Base-by-base conservation (phyloP, 2,329 filamentous ascomycete genomes). In the Lecanicillium sp. region DNA sequence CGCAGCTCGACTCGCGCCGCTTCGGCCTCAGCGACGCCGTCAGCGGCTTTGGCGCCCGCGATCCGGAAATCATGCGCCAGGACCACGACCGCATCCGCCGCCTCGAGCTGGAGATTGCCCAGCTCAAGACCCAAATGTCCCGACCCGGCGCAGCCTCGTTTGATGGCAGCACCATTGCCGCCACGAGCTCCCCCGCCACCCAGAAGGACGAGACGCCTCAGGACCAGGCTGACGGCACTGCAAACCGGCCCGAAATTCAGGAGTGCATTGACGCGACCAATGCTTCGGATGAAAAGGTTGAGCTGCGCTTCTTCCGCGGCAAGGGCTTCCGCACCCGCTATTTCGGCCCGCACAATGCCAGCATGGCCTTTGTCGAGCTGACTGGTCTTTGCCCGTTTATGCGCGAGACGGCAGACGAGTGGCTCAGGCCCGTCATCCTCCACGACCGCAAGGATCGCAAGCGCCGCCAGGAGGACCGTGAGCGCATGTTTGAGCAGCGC, bases 401-500 rank as follows among this genome's bases (percentile, higher is more conserved):
- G 75, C 72, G 69, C 46, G 74, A 79, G 58, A 78, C 74, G 1
- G 73, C 74, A 9, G 72, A 77, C 38, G 72, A 78, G 52, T 78
- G 74, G 72, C 64, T 79, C 39, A 66, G 70, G 37, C 74, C 75
- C 7, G 67, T 78, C 32, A 72, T 74, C 28, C 64, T 76, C 18
- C 69, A 74, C 45, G 61, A 68, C 30, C 63, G 64, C 46, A 77
- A 79, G 57, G 73, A 79, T 48, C 69, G 74, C 36, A 65, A 65
- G 50, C 69, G 69, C 48, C 65, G 72, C 34, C 66, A 68, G 44
- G 63, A 70, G 46, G 70, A 75, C 28, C 66, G 73, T 9, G 72
- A 77, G 43, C 62, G 58, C 47, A 58, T 62, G 39, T 74, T 69
- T 39, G 54, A 59, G 25, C 61, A 69, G 51, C 61, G 68, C 0